Evolutionary conservation across 345 rosid species (phyloP), one percentile per base, ranked within the genome.

Genomic region (Ceriops decandra): DNA sequence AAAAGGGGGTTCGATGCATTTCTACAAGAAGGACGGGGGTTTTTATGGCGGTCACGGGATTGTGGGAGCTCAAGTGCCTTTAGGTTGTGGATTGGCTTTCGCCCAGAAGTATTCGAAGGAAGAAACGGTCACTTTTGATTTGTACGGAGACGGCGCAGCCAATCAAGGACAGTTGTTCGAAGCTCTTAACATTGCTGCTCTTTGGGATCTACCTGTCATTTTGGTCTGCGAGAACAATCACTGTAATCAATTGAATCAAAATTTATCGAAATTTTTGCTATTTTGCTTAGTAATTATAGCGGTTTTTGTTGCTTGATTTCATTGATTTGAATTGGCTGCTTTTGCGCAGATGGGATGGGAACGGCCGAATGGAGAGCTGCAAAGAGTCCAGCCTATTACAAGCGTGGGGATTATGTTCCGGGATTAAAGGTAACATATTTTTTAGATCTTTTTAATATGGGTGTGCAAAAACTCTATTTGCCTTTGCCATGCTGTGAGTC

Each of bases 351-450:
- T 86, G 99, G 99, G 69, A 91, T 91, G 99, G 99, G 97, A 31
- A 95, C 99, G 17, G 98, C 98, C 5, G 99, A 91, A 62, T 91
- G 99, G 99, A 91, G 99, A 80, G 92, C 99, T 2, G 87, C 98
- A 0, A 95, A 95, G 92, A 91, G 87, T 74, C 83, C 99, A 0
- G 47, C 97, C 15, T 95, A 91, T 77, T 91, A 95, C 72, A 91
- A 90, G 77, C 98, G 99, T 81, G 98, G 99, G 46, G 99, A 95
- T 67, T 95, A 95, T 80, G 98, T 87, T 77, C 98, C 98, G 17
- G 99, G 99, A 11, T 82, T 95, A 82, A 91, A 88, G 96, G 99
- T 95, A n/a, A 68, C 72, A 15, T 31, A 46, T 32, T 68, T 46
- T 38, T 38, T 10, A 8, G 2, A 10, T 36, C 46, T 38, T 38